Percentiles rank a stretch among this genome's conserved stretches.
Evolutionary conservation across 192 early-diverging fungal genomes (phyloP).

Genomic region (Podila verticillata): DNA sequence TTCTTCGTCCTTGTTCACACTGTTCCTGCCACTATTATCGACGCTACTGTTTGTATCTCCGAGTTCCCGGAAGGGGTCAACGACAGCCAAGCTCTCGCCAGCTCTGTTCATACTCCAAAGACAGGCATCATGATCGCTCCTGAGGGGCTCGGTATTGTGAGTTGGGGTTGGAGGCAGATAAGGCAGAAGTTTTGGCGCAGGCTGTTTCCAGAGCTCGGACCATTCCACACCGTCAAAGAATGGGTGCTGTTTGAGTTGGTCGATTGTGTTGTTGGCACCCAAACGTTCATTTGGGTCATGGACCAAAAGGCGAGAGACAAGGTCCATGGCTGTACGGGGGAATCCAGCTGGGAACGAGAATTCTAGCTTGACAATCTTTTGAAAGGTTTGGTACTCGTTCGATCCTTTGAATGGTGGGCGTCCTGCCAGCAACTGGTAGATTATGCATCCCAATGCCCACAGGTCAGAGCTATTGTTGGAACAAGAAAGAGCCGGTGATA

Average conservation of each 20-base stretch:
- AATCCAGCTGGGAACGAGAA: conserved; percentile 85
- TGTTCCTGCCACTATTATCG: conserved; percentile 40
- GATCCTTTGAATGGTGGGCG: conserved; percentile 93
- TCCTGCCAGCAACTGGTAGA: conserved; percentile 91
- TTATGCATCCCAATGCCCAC: conserved; percentile 91
- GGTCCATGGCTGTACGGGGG: conserved; percentile 70
- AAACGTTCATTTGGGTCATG: conserved; percentile 69
- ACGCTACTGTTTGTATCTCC: conserved; percentile 22
- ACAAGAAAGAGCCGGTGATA: not conserved
- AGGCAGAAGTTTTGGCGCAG: conserved; percentile 61
- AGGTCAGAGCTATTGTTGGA: conserved; percentile 67
- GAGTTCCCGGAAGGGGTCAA: conserved; percentile 50
- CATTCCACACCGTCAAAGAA: conserved; percentile 89
- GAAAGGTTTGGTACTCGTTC: conserved; percentile 98
- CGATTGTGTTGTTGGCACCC: conserved; percentile 66
- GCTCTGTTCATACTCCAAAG: conserved; percentile 22
- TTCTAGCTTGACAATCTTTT: conserved; percentile 91
- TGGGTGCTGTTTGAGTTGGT: conserved; percentile 75
- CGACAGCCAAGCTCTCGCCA: conserved; percentile 35
- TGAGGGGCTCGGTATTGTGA: conserved; percentile 39
- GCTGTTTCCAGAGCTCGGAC: conserved; percentile 62
- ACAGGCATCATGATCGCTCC: conserved; percentile 36
- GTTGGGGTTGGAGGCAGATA: conserved; percentile 50
- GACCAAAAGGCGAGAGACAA: conserved; percentile 82
- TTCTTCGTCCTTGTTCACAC: conserved; percentile 15